Evolutionary conservation across 2,329 filamentous ascomycete species (phyloP), one percentile per base, ranked within the genome.

Genomic region (Leptosphaerulina australis): DNA sequence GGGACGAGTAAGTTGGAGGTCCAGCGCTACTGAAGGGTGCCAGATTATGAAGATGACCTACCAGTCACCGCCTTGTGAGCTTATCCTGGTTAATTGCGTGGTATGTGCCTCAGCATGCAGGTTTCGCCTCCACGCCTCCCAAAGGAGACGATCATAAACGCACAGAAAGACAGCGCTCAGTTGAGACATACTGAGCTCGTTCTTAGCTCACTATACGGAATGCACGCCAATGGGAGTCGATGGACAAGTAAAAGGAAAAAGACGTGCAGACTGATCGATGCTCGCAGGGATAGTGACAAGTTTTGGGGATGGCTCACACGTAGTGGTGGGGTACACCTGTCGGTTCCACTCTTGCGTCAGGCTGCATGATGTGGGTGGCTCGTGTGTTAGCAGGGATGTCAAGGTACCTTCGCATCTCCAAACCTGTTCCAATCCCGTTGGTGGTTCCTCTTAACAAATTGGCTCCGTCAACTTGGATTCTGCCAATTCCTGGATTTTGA

Each of bases 311-410:
- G 58, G 47, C 40, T 55, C 52, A 47, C 48, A 48, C 50, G 38
- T 52, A 33, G 55, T 63, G 56, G 64, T 54, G 64, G 65, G 60
- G 60, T 37, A 37, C 43, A 39, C 49, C 44, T 51, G 51, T 56
- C 39, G 58, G 44, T 65, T 66, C 62, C 64, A 69, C 63, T 55
- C 30, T 71, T 72, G 67, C 70, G 68, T 73, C 70, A 73, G 64
- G 46, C 48, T 68, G 69, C 70, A 71, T 67, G 47, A 56, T 37
- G 45, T 40, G 49, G 60, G 64, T 71, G 69, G 68, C 66, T 70
- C 62, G 64, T 66, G 62, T 51, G 36, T 58, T 55, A 58, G 56
- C 59, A 64, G 66, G 65, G 68, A 62, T 54, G 64, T 49, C 44
- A 54, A 62, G 60, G 60, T 63, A 63, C 63, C 60, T 60, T 47